phyloP scores from a whole-genome alignment of 495 filamentous ascomycete genomes.

The Hyaloscypha hepaticicola region DNA sequence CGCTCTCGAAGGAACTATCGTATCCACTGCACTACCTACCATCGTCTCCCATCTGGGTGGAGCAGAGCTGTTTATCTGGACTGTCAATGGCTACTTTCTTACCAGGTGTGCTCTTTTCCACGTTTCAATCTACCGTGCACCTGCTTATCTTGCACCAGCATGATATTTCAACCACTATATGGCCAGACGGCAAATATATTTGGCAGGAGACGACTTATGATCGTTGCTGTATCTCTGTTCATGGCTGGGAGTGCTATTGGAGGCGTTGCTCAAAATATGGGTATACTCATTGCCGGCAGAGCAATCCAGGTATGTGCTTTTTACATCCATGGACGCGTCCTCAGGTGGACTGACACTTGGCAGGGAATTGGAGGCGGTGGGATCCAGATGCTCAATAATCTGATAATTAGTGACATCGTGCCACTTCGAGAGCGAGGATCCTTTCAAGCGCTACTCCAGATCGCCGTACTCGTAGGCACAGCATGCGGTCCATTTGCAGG shows the following conservation, averaged over 20 bases:
- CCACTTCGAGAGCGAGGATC: conserved; percentile 47
- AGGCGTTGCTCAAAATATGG: conserved; percentile 61
- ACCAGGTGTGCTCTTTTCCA: conserved; percentile 27
- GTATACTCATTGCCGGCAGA: conserved; percentile 71
- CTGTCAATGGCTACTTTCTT: conserved; percentile 39
- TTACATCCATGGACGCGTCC: too few species aligned
- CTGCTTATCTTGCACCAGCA: conserved; percentile 5
- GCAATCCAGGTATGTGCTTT: too few species aligned
- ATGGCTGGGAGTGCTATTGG: conserved; percentile 65
- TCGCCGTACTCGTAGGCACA: conserved; percentile 37
- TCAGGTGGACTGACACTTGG: too few species aligned
- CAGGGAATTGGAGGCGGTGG: conserved; percentile 82
- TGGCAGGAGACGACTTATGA: conserved; percentile 46
- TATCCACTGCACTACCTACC: conserved; percentile 39
- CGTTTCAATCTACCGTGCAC: not conserved
- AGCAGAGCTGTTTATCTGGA: conserved; percentile 41
- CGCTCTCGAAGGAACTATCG: conserved; percentile 33
- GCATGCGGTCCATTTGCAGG: conserved; percentile 62
- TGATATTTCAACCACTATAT: not conserved
- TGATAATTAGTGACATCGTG: conserved; percentile 76
- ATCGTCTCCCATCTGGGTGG: conserved; percentile 35
- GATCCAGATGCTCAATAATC: conserved; percentile 72
- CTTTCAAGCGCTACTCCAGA: conserved; percentile 32
- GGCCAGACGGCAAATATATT: conserved; percentile 49
- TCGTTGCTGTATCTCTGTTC: conserved; percentile 55